phyloP scores from a whole-genome alignment of 2,329 filamentous ascomycete species.

The Fusarium globosum region DNA sequence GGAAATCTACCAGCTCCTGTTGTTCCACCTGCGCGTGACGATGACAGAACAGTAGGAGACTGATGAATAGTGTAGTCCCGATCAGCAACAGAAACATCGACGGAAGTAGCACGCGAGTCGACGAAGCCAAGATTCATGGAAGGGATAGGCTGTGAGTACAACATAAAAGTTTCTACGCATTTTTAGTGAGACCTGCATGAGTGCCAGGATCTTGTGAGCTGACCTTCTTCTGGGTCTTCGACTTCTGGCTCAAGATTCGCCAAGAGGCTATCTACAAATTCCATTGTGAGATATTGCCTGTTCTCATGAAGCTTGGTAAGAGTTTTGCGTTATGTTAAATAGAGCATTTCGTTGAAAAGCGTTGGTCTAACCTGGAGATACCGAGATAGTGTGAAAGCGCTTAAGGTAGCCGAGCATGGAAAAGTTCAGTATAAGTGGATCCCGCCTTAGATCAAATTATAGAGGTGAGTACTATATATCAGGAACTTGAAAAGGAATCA shows the following conservation, averaged over 20 bases:
- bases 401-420: not conserved
- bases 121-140: conserved; percentile 87
- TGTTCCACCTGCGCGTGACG: conserved; percentile 72
- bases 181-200: conserved; percentile 12
- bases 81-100: conserved; percentile 76
- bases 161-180: conserved; percentile 81
- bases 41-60: conserved; percentile 84
- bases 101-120: conserved; percentile 71
- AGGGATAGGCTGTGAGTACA: conserved; percentile 82
- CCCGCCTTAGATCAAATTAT: not conserved
- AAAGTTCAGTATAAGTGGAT: conserved; percentile 8
- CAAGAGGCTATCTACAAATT: conserved; percentile 39
- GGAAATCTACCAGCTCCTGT: conserved; percentile 61
- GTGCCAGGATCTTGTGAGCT: not conserved
- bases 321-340: not conserved
- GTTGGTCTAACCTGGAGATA: not conserved
- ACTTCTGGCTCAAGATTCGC: conserved; percentile 56
- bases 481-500: not conserved
- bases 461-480: not conserved
- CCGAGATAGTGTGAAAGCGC: not conserved
- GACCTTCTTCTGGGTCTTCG: conserved; percentile 62
- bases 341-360: not conserved
- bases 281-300: conserved; percentile 13
- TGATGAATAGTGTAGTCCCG: conserved; percentile 82
- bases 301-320: not conserved